Evolutionary conservation across 345 rosid species (phyloP).

Genomic region (Populus deltoides): DNA sequence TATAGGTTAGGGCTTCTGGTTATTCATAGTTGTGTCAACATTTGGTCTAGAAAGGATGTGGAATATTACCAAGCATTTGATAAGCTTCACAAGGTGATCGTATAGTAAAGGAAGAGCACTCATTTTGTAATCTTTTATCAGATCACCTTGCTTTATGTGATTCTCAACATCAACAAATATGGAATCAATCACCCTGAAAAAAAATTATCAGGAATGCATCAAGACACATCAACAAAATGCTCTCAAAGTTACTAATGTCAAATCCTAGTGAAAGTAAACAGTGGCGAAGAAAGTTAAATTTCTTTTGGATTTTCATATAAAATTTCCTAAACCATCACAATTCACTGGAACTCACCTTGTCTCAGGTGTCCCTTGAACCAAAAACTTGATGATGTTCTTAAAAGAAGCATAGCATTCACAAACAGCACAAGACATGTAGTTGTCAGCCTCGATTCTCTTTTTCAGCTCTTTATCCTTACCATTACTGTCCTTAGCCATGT

Average conservation of each 20-base stretch:
- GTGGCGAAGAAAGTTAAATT: neutral
- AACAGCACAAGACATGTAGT: constrained; percentile 90
- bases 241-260: neutral
- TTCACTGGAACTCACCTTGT: constrained; percentile 49
- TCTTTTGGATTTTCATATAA: constrained; percentile 1
- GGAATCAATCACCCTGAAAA: constrained; percentile 62
- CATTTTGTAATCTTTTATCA: constrained; percentile 68
- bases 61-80: constrained; percentile 71
- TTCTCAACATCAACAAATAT: constrained; percentile 65
- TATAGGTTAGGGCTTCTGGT: constrained; percentile 13
- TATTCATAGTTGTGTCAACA: neutral
- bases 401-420: constrained; percentile 94
- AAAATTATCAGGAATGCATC: constrained; percentile 18
- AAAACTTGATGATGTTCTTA: constrained; percentile 61
- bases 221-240: constrained; percentile 2
- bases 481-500: constrained; percentile 98
- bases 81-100: constrained; percentile 79
- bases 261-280: constrained; percentile 6
- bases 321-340: constrained; percentile 1
- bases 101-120: constrained; percentile 87
- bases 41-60: neutral
- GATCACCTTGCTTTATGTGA: constrained; percentile 33
- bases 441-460: constrained; percentile 70
- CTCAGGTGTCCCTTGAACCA: constrained; percentile 79
- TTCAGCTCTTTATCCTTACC: constrained; percentile 87